Evolutionary conservation across 306 rosid genomes (phyloP).

Genomic region (Carpinus viminea): DNA sequence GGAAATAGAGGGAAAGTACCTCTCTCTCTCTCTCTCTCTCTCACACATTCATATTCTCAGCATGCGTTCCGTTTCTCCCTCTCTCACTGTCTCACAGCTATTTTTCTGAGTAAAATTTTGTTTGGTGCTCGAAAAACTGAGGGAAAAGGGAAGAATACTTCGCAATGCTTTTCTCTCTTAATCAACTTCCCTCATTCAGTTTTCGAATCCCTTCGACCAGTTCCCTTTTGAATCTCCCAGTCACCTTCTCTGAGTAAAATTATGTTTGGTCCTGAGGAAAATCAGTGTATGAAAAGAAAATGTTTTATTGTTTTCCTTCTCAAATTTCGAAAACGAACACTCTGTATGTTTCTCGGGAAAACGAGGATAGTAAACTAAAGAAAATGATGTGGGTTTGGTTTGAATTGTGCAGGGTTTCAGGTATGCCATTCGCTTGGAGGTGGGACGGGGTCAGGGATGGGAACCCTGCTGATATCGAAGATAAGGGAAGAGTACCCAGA

Average conservation of each 20-base stretch:
- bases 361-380: not conserved
- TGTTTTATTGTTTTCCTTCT: too few species aligned
- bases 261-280: too few species aligned
- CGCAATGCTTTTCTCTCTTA: not conserved
- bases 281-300: too few species aligned
- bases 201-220: too few species aligned
- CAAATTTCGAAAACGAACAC: not conserved
- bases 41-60: too few species aligned
- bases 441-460: slow-evolving; percentile 73
- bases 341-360: not conserved
- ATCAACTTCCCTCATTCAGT: not conserved
- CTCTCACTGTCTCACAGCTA: too few species aligned
- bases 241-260: too few species aligned
- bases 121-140: not conserved
- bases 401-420: slow-evolving; percentile 46
- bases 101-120: not conserved
- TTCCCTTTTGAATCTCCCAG: too few species aligned
- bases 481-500: slow-evolving; percentile 68
- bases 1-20: not conserved
- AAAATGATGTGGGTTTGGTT: not conserved
- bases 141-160: not conserved
- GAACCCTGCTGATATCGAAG: slow-evolving; percentile 60
- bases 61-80: too few species aligned
- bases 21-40: not conserved
- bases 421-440: slow-evolving; percentile 72